A percentile compares a stretch with the other conserved stretches of the same genome.
phyloP scores from a whole-genome alignment of 345 rosid genomes.

The Sapria himalayana region DNA sequence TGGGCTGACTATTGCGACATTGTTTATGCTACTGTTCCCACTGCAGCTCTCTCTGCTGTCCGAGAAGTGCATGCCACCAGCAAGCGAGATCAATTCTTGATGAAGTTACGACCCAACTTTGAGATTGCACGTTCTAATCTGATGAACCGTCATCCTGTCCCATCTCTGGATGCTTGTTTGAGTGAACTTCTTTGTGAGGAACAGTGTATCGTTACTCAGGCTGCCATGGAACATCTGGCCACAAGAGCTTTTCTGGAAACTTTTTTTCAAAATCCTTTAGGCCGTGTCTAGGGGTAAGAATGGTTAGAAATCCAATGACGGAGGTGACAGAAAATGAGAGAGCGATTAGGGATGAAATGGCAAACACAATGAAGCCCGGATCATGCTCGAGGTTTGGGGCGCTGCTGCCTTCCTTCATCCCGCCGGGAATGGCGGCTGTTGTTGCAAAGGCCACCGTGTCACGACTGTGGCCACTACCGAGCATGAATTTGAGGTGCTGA shows the following conservation, averaged over 20 bases:
- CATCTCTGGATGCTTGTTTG: conserved; percentile 5
- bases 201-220: background rate
- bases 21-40: background rate
- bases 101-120: conserved; percentile 5
- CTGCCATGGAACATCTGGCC: too few species aligned
- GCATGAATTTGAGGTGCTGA: conserved; percentile 27
- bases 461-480: conserved; percentile 37
- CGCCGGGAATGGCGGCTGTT: conserved; percentile 22
- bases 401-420: conserved; percentile 8
- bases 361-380: conserved; percentile 18
- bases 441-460: conserved; percentile 37
- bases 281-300: conserved; percentile 24
- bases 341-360: conserved; percentile 17
- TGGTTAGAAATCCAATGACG: conserved; percentile 18
- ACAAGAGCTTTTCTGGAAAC: conserved; percentile 18
- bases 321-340: conserved; percentile 23
- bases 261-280: conserved; percentile 16
- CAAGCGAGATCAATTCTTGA: conserved; percentile 8
- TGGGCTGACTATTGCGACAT: background rate
- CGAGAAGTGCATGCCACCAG: conserved; percentile 2
- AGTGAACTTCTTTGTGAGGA: conserved; percentile 1
- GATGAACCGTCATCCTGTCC: conserved; percentile 1
- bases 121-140: background rate
- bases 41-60: background rate
- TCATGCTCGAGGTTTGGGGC: conserved; percentile 13